Evolutionary conservation across 2,329 filamentous ascomycete genomes (phyloP).

Genomic region (Penicillium sp.): DNA sequence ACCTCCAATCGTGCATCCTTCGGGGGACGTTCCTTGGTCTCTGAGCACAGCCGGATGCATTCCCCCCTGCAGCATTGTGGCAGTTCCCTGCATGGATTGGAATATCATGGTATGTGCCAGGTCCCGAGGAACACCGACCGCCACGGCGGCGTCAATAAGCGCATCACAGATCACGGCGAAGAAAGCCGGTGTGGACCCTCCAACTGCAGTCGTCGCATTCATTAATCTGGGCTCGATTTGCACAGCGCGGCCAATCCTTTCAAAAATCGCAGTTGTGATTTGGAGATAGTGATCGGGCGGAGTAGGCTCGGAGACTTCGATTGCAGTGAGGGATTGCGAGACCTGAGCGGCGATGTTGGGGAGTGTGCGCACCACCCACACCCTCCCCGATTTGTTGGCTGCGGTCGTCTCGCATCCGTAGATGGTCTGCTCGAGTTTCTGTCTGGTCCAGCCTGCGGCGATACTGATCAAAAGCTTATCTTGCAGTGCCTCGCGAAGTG

Average conservation of each 20-base stretch:
- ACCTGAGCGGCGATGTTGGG: conserved; percentile 49
- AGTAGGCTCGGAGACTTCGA: conserved; percentile 48
- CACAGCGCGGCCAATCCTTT: conserved; percentile 48
- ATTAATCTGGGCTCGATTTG: conserved; percentile 53
- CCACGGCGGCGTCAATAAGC: conserved; percentile 60
- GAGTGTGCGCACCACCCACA: conserved; percentile 41
- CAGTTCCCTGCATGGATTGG: conserved; percentile 61
- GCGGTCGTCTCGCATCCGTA: conserved; percentile 26
- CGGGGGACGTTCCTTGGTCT: conserved; percentile 62
- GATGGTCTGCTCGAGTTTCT: conserved; percentile 39
- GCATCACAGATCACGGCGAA: conserved; percentile 60
- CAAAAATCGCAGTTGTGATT: conserved; percentile 50
- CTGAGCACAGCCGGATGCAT: conserved; percentile 60
- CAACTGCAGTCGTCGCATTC: conserved; percentile 59
- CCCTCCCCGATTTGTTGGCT: conserved; percentile 17
- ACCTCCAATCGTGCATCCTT: conserved; percentile 63
- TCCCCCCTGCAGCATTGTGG: conserved; percentile 56
- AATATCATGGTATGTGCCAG: conserved; percentile 62
- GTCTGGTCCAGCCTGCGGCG: conserved; percentile 50
- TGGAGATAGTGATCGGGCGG: conserved; percentile 41
- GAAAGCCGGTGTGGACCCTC: conserved; percentile 62
- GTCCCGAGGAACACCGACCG: conserved; percentile 60
- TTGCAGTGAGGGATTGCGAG: conserved; percentile 48
- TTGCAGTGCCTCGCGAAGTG: conserved; percentile 40
- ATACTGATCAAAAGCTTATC: conserved; percentile 54